Evolutionary conservation across 192 early-diverging fungal genomes (phyloP).

Genomic region (Coemansia sp.): DNA sequence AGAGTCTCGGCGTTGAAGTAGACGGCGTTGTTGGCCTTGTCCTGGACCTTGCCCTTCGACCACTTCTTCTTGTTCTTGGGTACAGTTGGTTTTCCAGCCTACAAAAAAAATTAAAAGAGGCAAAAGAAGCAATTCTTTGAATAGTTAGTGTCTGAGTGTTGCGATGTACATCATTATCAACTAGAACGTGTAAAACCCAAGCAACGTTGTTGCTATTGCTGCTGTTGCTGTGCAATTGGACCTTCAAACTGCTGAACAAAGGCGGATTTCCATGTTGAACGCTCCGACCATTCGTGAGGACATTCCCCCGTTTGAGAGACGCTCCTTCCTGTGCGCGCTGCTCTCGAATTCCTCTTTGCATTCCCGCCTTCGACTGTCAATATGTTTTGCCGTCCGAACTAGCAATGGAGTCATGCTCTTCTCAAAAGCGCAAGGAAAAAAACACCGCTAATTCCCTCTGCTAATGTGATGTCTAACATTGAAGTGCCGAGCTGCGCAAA

Average conservation of each 20-base stretch:
- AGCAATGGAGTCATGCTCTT: not conserved
- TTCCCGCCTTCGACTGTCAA: not conserved
- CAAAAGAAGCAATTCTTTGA: not conserved
- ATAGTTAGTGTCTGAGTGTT: no score
- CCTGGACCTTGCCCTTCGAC: slow-evolving; percentile 99
- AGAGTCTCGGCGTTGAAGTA: slow-evolving; percentile 96
- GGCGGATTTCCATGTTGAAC: no score
- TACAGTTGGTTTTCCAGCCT: slow-evolving; percentile 47
- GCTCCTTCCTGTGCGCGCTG: not conserved
- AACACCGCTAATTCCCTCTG: not conserved
- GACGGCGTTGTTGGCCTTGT: slow-evolving; percentile 99
- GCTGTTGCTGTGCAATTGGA: not conserved
- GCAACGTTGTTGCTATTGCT: not conserved
- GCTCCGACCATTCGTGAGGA: no score
- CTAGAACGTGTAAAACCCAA: not conserved
- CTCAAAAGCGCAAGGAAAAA: not conserved
- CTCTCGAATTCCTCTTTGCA: not conserved
- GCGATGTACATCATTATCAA: not conserved
- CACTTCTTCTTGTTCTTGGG: slow-evolving; percentile 86
- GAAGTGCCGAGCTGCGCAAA: no score
- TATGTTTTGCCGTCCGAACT: not conserved
- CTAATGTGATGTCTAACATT: not conserved
- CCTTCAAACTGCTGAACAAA: not conserved
- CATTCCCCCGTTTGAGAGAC: not conserved
- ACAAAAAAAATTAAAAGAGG: not conserved